Evolutionary conservation across 2,329 filamentous ascomycete genomes (phyloP), one percentile per base, ranked within the genome.

Genomic region (Pseudogymnoascus sp.): DNA sequence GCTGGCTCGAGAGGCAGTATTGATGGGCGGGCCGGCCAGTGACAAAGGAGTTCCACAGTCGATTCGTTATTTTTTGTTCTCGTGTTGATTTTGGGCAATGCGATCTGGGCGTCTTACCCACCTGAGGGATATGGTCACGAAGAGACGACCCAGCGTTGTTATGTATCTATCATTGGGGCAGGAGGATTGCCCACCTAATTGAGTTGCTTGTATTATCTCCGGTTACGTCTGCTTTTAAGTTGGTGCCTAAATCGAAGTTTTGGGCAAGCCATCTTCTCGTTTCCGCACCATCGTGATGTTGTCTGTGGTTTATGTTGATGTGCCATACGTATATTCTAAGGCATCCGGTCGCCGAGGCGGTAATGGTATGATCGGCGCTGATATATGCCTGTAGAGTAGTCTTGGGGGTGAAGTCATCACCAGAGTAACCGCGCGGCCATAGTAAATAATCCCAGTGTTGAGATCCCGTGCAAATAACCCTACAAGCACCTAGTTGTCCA

Each of bases 151-250:
- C 51, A 57, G 51, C 51, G 51, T 31, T 51, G 45, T 54, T 57
- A 57, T 57, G 51, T 34, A 57, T 57, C n/a, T 57, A 57, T 57
- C 51, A 57, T 57, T 57, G 51, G n/a, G 51, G 51, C 51, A 57
- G 51, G 29, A 57, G 51, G 29, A 57, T 36, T 57, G 29, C 51
- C 51, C 29, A 57, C 51, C 51, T 57, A 57, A 57, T 57, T 57
- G 29, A 57, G 51, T 57, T 34, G 47, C 47, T 4, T 54, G 51
- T 57, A 57, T 57, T 57, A 57, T 57, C 51, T 57, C 47, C 11
- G 29, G 51, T 36, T 21, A 36, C n/a, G 2, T 57, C 29, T 57
- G 29, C 29, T 57, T 57, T 54, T 7, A 54, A 54, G 7, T 31
- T 29, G 4, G 7, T 57, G 51, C 29, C 51, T 11, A 57, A 57